Evolutionary conservation across 108 stramenopile species (phyloP).

Genomic region (Pseudonitzschia delicatissima): DNA sequence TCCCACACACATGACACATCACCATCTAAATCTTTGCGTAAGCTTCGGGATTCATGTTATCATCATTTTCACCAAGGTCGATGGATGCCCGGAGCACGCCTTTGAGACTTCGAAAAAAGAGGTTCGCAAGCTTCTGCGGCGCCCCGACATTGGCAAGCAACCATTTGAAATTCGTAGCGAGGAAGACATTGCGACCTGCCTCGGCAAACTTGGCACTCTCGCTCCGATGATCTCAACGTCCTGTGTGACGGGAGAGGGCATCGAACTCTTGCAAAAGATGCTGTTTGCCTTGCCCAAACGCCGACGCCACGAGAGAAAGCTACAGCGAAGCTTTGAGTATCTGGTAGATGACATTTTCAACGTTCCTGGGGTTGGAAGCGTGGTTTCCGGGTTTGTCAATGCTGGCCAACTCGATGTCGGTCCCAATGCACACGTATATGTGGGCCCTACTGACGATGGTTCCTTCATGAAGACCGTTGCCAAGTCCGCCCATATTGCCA

Average conservation of each 20-base stretch:
- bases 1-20: slow-evolving; percentile 98
- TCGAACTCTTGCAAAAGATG: slow-evolving; percentile 90
- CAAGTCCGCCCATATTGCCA: slow-evolving; percentile 82
- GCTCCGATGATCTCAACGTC: slow-evolving; percentile 96
- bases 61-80: slow-evolving; percentile 96
- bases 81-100: slow-evolving; percentile 94
- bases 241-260: slow-evolving; percentile 94
- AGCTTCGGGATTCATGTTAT: slow-evolving; percentile 92
- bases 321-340: slow-evolving; percentile 77
- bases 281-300: slow-evolving; percentile 85
- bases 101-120: slow-evolving; percentile 87
- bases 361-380: slow-evolving; percentile 80
- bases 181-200: slow-evolving; percentile 84
- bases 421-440: slow-evolving; percentile 61
- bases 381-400: slow-evolving; percentile 81
- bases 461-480: slow-evolving; percentile 78
- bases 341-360: slow-evolving; percentile 85
- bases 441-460: slow-evolving; percentile 86
- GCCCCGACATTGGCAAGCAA: slow-evolving; percentile 65
- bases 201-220: slow-evolving; percentile 84
- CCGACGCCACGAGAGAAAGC: slow-evolving; percentile 80
- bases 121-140: slow-evolving; percentile 65
- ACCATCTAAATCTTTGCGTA: slow-evolving; percentile 96
- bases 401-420: slow-evolving; percentile 78
- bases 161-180: slow-evolving; percentile 81